phyloP scores from a whole-genome alignment of 2,329 filamentous ascomycete species.

The Tolypocladium guangdongense region DNA sequence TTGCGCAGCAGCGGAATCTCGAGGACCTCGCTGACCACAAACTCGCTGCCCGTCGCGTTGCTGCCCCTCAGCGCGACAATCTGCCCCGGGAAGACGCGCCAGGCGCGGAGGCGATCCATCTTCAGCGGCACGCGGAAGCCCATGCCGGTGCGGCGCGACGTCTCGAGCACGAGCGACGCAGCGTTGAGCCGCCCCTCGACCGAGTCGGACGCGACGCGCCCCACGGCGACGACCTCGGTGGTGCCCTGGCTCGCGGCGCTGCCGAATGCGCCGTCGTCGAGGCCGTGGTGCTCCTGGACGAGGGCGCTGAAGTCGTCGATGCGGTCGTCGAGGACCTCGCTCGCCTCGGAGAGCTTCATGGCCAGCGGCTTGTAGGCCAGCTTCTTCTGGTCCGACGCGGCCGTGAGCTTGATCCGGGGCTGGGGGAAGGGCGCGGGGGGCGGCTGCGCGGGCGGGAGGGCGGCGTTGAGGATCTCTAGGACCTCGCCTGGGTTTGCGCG shows the following conservation, averaged over 20 bases:
- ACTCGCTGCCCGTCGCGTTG: conserved; percentile 77
- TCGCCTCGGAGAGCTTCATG: conserved; percentile 88
- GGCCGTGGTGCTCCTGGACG: conserved; percentile 60
- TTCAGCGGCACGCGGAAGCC: conserved; percentile 74
- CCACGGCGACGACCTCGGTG: conserved; percentile 78
- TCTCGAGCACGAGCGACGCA: conserved; percentile 79
- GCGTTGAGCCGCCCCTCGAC: conserved; percentile 78
- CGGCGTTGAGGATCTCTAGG: conserved; percentile 71
- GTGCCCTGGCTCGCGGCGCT: conserved; percentile 80
- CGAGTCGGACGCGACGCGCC: conserved; percentile 81
- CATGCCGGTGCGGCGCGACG: conserved; percentile 71
- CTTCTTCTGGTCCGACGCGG: conserved; percentile 82
- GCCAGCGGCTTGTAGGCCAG: conserved; percentile 85
- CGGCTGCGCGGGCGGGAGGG: conserved; percentile 55
- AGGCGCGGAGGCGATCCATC: conserved; percentile 54
- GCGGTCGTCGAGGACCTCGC: conserved; percentile 86
- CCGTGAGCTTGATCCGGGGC: conserved; percentile 71
- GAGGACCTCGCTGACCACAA: conserved; percentile 68
- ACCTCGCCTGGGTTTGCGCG: conserved; percentile 71
- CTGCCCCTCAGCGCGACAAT: conserved; percentile 79
- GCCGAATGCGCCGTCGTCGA: conserved; percentile 75
- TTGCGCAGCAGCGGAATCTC: conserved; percentile 62
- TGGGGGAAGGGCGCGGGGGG: conserved; percentile 64
- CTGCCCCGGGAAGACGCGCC: conserved; percentile 89
- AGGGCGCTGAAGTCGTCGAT: conserved; percentile 81